Conservation (phyloP, 2,329 filamentous ascomycete genomes). For the Pseudonectria buxi region DNA sequence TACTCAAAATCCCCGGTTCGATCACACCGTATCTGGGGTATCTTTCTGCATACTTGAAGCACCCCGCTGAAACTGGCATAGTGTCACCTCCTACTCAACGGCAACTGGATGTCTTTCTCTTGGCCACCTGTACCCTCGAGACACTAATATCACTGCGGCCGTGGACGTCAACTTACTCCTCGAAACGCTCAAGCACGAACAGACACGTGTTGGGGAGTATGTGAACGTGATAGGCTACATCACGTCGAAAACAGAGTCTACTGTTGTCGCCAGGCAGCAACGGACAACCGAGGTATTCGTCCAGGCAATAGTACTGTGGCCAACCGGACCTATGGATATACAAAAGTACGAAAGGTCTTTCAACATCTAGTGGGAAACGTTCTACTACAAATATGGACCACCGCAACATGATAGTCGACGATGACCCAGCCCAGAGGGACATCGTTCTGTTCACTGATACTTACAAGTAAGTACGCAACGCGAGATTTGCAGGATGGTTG, state of each 20-base stretch:
- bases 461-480: no score
- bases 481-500: no score
- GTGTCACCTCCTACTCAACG: conserved; percentile 46
- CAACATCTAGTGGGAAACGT: no score
- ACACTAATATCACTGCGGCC: conserved; percentile 39
- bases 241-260: conserved; percentile 22
- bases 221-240: conserved; percentile 84
- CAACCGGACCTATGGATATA: conserved; percentile 65
- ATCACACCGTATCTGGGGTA: no score
- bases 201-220: conserved; percentile 73
- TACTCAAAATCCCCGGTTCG: conserved; percentile 1
- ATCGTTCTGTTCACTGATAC: no score
- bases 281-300: conserved; percentile 37
- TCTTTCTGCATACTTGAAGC: no score
- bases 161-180: conserved; percentile 71
- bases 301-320: conserved; percentile 73
- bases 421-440: no score
- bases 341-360: conserved; percentile 62
- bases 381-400: no score
- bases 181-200: conserved; percentile 53
- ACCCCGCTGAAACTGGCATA: conserved; percentile 25
- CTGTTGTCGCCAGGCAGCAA: conserved; percentile 4
- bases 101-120: conserved; percentile 57
- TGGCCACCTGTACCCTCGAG: conserved; percentile 56
- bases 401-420: no score